A percentile compares a stretch with the other conserved stretches of the same genome.
Evolutionary conservation across 495 filamentous ascomycete species (phyloP).

Genomic region (Aspergillus saccharolyticus): DNA sequence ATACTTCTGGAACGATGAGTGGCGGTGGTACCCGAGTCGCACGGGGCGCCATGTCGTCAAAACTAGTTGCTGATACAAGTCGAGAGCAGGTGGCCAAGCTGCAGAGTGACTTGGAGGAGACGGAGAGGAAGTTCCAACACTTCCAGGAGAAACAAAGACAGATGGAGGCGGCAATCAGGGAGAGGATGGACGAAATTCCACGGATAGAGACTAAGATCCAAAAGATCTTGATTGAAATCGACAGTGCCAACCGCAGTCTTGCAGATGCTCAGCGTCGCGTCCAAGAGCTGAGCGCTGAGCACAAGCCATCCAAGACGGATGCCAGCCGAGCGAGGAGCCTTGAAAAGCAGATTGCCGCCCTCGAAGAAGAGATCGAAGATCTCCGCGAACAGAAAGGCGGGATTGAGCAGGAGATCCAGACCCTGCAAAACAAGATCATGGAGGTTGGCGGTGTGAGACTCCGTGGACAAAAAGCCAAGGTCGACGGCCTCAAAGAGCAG

Average conservation of each 20-base stretch:
- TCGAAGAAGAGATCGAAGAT: conserved; percentile 74
- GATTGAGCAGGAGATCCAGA: conserved; percentile 87
- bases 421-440: conserved; percentile 94
- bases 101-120: conserved; percentile 76
- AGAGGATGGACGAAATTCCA: conserved; percentile 77
- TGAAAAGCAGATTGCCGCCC: conserved; percentile 67
- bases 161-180: conserved; percentile 65
- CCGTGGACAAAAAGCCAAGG: conserved; percentile 82
- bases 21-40: conserved; percentile 88
- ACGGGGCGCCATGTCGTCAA: conserved; percentile 90
- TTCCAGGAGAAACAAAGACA: conserved; percentile 77
- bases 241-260: conserved; percentile 78
- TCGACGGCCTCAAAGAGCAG: conserved; percentile 86
- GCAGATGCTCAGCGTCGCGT: conserved; percentile 77
- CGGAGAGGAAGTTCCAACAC: conserved; percentile 72
- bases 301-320: conserved; percentile 74
- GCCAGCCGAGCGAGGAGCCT: conserved; percentile 61
- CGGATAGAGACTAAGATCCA: conserved; percentile 84
- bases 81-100: conserved; percentile 85
- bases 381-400: conserved; percentile 75
- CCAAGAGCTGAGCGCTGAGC: conserved; percentile 72
- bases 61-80: conserved; percentile 75
- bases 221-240: conserved; percentile 84
- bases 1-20: conserved; percentile 97
- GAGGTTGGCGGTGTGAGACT: conserved; percentile 91